Percentiles rank a stretch among this genome's conserved stretches.
Evolutionary conservation across 1,139 yeast genomes (phyloP).

Genomic region (Kodamaea sp.): DNA sequence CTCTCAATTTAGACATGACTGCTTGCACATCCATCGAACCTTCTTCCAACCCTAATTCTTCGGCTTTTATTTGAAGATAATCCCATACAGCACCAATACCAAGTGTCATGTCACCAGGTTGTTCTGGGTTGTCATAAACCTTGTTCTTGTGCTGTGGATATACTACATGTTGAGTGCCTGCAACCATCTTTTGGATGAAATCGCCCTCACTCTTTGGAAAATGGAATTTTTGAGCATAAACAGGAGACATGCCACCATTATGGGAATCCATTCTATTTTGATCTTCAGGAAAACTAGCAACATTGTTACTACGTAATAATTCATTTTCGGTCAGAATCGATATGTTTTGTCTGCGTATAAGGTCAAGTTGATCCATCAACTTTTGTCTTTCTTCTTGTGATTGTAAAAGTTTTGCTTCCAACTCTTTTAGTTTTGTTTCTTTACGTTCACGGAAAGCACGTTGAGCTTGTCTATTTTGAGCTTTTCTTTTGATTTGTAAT

Average conservation of each 20-base stretch:
- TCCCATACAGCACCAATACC: slow-evolving; percentile 86
- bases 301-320: slow-evolving; percentile 24
- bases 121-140: slow-evolving; percentile 35
- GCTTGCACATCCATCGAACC: slow-evolving; percentile 51
- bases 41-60: slow-evolving; percentile 41
- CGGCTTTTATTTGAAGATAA: slow-evolving; percentile 50
- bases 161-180: slow-evolving; percentile 19
- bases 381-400: slow-evolving; percentile 58
- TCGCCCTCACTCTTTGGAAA: slow-evolving; percentile 38
- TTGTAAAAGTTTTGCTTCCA: slow-evolving; percentile 55
- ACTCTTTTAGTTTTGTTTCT: slow-evolving; percentile 66
- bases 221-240: slow-evolving; percentile 19
- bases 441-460: slow-evolving; percentile 85
- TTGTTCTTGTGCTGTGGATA: slow-evolving; percentile 22
- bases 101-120: slow-evolving; percentile 45
- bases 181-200: slow-evolving; percentile 29
- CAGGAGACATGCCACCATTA: neutral
- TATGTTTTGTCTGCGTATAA: slow-evolving; percentile 50
- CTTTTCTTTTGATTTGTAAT: slow-evolving; percentile 56
- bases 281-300: neutral
- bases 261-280: neutral
- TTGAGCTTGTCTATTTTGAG: slow-evolving; percentile 88
- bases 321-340: slow-evolving; percentile 60
- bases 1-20: slow-evolving; percentile 58
- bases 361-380: slow-evolving; percentile 52